These are phyloP conservation scores for Mycena rosella DNA, from an alignment of 768 basidiomycete genomes.

Conservation along the genomic window DNA sequence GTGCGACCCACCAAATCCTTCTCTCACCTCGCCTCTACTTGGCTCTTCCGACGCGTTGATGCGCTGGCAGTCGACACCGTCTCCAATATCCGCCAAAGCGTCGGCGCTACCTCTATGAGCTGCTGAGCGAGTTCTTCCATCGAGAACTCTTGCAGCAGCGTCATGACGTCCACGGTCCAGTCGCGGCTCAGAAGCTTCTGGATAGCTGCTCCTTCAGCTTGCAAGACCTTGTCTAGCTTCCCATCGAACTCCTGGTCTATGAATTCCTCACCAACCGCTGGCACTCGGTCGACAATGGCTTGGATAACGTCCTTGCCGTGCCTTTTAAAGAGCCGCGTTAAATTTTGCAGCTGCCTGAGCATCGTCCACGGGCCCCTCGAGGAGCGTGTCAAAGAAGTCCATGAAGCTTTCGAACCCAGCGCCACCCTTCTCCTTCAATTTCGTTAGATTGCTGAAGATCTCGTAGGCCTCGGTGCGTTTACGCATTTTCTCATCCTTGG, in stretches of 20 bases:
- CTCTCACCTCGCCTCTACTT: slow-evolving; percentile 3
- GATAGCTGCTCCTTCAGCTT: slow-evolving; percentile 10
- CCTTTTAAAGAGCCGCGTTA: background rate
- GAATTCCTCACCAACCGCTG: slow-evolving; percentile 15
- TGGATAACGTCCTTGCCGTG: background rate
- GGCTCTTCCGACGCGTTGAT: background rate
- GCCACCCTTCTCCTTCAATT: background rate
- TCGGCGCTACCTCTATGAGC: slow-evolving; percentile 15
- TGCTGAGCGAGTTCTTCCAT: slow-evolving; percentile 11
- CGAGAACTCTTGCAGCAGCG: slow-evolving; percentile 18
- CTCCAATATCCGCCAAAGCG: slow-evolving; percentile 13
- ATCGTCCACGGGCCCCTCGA: background rate
- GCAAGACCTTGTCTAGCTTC: slow-evolving; percentile 8
- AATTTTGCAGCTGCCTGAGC: background rate
- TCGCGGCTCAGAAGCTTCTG: slow-evolving; percentile 11
- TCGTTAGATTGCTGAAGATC: background rate
- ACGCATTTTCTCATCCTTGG: background rate
- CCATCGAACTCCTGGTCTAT: background rate
- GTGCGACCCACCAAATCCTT: slow-evolving; percentile 8
- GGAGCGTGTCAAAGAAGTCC: slow-evolving; percentile 1
- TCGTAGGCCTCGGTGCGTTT: background rate
- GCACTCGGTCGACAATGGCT: slow-evolving; percentile 6
- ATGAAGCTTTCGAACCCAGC: background rate
- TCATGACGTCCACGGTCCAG: background rate
- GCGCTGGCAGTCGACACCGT: background rate